Base-by-base conservation (phyloP, 1,284 basidiomycete species). In the Apiotrichum domesticum region DNA sequence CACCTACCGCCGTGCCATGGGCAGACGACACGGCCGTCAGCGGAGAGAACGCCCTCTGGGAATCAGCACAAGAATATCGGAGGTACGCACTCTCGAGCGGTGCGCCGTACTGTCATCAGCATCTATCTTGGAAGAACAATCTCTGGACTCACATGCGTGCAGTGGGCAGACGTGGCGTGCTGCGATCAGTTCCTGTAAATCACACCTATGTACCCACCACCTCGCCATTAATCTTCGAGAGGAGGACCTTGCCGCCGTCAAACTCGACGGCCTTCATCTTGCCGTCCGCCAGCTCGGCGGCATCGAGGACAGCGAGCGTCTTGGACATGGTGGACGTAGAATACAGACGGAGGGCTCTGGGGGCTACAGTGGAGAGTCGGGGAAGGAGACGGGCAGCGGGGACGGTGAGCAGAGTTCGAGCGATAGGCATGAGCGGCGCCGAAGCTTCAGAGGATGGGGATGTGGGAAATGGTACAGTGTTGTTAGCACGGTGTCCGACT, bases 1-100 rank as follows among this genome's bases (percentile, higher is more conserved):
- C 4, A 6, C 69, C 79, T 55, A 87, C 86, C 87, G 78, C 90
- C 90, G 73, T 94, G 90, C 90, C 90, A 94, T 6, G 90, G 90
- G 71, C 90, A 90, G 52, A 88, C 84, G 42, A 94, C 81, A 63
- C 88, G 79, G 6, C 88, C 90, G 68, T 89, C 86, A 35, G 84
- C 81, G 8, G 87, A 85, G 51, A 95, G 80, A 6, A 90, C 85
- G 59, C 91, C 92, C 73, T 92, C 90, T 93, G 80, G 32, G 10
- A 21, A 39, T 59, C 52, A 62, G 57, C 34, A 29, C 11, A 42
- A 14, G 34, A 41, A 1, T 11, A 15, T 10, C 10, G n/a, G 6
- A 46, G 5, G 4, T 21, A 63, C 63, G 40, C 41, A 71, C 68
- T 70, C 47, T 71, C 68, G 8, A 73, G 64, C 4, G 69, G 69